Evolutionary conservation across 345 rosid species (phyloP), one percentile per base, ranked within the genome.

Genomic region (Citrus inodora): DNA sequence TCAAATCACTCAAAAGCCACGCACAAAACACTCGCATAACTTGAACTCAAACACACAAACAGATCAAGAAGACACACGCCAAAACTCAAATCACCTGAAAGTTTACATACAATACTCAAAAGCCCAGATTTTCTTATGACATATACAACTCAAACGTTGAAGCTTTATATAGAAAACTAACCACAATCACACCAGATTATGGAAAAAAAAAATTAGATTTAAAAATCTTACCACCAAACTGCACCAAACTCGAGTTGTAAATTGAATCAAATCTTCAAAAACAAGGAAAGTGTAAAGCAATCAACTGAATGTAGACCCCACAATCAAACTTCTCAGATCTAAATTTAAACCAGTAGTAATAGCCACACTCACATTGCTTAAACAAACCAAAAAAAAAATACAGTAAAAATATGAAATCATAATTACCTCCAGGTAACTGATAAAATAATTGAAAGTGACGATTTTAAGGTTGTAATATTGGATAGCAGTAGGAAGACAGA

Each of bases 261-360:
- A 80, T 9, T 51, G 16, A 61, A 68, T 55, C 30, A 56, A 81
- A 73, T 56, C 89, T 85, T 86, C 70, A 76, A 32, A 60, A 80
- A 71, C 85, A 86, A 62, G 85, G 40, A 82, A 83, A 55, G 77
- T 40, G 22, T 58, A 64, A 17, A 79, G 58, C 22, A 66, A 67
- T 53, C 80, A 85, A 80, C 82, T 69, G 78, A 51, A 70, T 46
- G 71, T 4, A 78, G 37, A 78, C 58, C 78, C 74, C 80, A 79
- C 77, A 73, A 53, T 24, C 72, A 13, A 40, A 38, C 28, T 21
- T 61, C 42, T 74, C 80, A 85, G 87, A 88, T 88, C 88, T 81
- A 46, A 88, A 83, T 78, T 74, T 81, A 30, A 70, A 10, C 58
- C 17, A 51, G 56, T 53, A 53, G 58, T 1, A 46, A 46, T 46